Base-by-base conservation (phyloP, 2,329 filamentous ascomycete species). In the Botrytis fragariae region DNA sequence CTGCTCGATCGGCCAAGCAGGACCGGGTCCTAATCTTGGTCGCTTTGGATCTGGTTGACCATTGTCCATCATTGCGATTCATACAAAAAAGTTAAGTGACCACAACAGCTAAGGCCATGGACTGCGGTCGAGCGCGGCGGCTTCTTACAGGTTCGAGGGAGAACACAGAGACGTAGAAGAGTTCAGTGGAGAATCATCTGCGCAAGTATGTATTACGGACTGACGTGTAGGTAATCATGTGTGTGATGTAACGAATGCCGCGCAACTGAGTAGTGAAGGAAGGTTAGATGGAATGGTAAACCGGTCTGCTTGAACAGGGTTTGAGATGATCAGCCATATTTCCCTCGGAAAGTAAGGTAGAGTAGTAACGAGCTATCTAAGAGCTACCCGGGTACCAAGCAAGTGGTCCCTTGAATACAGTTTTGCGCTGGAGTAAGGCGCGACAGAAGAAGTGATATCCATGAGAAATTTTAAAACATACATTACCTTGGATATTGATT, bases 41-140 rank as follows among this genome's bases (percentile, higher is more conserved):
- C 88, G 87, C 84, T 90, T 90, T 80, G 82, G 83, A 79, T 89
- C 87, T 80, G 87, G 87, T 83, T 82, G 85, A 82, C 84, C 86
- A 84, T 84, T 83, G 84, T 90, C 88, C 88, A 90, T 90, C 85
- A 79, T 81, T 75, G 71, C 75, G 76, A 74, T 77, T 77, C 74
- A 75, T 74, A 82, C 84, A 85, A 84, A 85, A 84, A 84, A 82
- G 71, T 80, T 76, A 80, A 76, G 76, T 74, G 77, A 76, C 75
- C 78, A 77, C 79, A 74, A 74, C 78, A 79, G 75, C 74, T 77
- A 77, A 81, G 81, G 82, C 82, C 82, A 83, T 82, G 77, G 78
- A 82, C 79, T 80, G 77, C 77, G 74, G 72, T 79, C 75, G 75
- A 79, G 77, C 76, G 75, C 77, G 70, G 76, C 79, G 79, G 79